Evolutionary conservation across 345 rosid genomes (phyloP), one percentile per base, ranked within the genome.

Genomic region (Bruguiera parviflora): DNA sequence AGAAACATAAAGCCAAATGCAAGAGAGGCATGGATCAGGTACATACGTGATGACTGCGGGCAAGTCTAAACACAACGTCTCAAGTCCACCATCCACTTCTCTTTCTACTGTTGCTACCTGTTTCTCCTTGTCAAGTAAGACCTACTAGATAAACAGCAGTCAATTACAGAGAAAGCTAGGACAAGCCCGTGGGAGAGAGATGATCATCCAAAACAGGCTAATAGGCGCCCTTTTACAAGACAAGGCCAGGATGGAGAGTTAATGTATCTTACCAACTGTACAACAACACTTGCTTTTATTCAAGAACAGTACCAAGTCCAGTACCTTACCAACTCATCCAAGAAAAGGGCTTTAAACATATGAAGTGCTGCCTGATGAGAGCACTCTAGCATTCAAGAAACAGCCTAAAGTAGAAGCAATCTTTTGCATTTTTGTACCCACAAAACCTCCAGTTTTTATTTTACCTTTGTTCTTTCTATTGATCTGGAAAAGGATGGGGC

Each of bases 41-140:
- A 74, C 87, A 81, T 78, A 88, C 92, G 97, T 90, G 58, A 91
- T 89, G 32, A 94, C 93, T 11, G 96, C 98, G 2, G 97, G 98
- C 64, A 94, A 82, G 59, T 86, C 88, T 75, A 92, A 66, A 73
- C 79, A 81, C 61, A 95, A 65, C 1, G 92, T 92, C 80, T 92
- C 99, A 37, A 92, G 90, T 71, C 97, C 97, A 79, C 89, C 96
- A 71, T 95, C 99, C 20, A 92, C 99, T 84, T 95, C 99, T 82
- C 97, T 81, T 63, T 90, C 99, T 28, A 90, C 96, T 0, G 82
- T 92, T 28, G 86, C 99, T 64, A 74, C 78, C 56, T 74, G 74
- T 78, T 86, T 87, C 78, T 86, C 93, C 37, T 83, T 90, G 82
- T 87, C 93, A 72, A 94, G 77, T 77, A 86, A 76, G 75, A 91